A percentile compares a stretch with the other conserved stretches of the same genome.
These are phyloP conservation scores for Aureobasidium mangrovei DNA, from an alignment of 2,329 filamentous ascomycete genomes.

Conservation along the genomic window DNA sequence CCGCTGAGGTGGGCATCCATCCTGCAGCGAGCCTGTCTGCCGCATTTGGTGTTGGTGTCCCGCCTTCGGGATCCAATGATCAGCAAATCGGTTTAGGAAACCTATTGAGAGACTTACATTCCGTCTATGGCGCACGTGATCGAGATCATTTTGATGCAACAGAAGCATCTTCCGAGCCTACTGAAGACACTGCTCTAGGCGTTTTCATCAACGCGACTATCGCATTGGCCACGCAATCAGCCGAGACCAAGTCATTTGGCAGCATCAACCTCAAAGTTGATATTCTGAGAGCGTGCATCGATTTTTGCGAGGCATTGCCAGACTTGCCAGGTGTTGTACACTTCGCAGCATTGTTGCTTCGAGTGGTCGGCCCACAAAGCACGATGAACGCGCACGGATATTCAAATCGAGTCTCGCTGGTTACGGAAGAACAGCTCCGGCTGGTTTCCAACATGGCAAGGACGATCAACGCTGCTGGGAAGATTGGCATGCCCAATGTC, in stretches of 20 bases:
- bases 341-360: conserved; percentile 75
- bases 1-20: conserved; percentile 93
- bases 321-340: conserved; percentile 85
- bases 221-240: background rate
- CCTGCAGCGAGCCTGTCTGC: conserved; percentile 79
- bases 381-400: conserved; percentile 21
- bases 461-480: conserved; percentile 67
- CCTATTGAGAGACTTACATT: conserved; percentile 12
- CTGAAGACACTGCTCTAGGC: background rate
- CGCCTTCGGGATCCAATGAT: background rate
- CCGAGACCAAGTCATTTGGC: conserved; percentile 49
- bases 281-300: conserved; percentile 80
- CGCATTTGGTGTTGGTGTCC: conserved; percentile 40
- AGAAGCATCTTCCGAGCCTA: background rate
- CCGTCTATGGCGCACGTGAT: conserved; percentile 15
- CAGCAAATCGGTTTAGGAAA: conserved; percentile 6
- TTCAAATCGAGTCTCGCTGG: conserved; percentile 53
- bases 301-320: conserved; percentile 85
- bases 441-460: conserved; percentile 80
- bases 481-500: conserved; percentile 61
- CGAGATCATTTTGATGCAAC: background rate
- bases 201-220: conserved; percentile 5
- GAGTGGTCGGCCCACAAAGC: conserved; percentile 59
- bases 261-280: conserved; percentile 75
- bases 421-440: conserved; percentile 73